Base-by-base conservation (phyloP, 1,139 yeast genomes). In the Nadsonia starkeyi-henricii region DNA sequence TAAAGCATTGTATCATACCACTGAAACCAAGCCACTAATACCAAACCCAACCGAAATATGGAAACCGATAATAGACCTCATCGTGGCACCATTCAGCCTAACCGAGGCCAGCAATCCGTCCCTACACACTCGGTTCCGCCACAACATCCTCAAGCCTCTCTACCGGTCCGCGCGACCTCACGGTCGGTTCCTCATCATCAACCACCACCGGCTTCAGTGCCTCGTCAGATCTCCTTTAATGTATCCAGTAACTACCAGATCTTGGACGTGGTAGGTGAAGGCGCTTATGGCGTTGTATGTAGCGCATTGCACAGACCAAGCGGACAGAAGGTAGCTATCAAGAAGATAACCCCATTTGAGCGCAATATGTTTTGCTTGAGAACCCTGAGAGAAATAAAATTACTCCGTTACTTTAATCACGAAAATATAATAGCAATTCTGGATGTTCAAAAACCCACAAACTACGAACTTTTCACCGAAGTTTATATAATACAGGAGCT, bases 281-380 rank as follows among this genome's bases (percentile, higher is more conserved):
- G 98, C n/a, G 98, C 98, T 1, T 91, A 91, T 60, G 98, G 98
- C 3, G 79, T 91, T 17, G 98, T 91, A 20, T 89, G 97, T 61
- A 81, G 94, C 23, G 98, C 97, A 0, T 68, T 82, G 19, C 95
- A 91, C 66, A 77, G 78, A 58, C 96, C 97, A 3, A 77, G 94
- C 8, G 81, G 82, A 51, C 93, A 85, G 56, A 81, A 81, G 58
- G 97, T 93, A 19, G 98, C 98, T 48, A 89, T 91, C 59, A 91
- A 91, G 67, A 89, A 86, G 68, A 86, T 91, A 51, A 85, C 85
- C 58, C 97, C 97, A 5, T 91, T 91, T 65, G 95, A 85, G 59
- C 76, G 95, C 56, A 79, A 93, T 47, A 81, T 91, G 85, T 84
- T 89, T 60, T 88, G 96, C 61, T 71, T 91, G 52, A 71, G 98